Conservation (phyloP, 2,329 filamentous ascomycete genomes). For the Fusarium scirpi region DNA sequence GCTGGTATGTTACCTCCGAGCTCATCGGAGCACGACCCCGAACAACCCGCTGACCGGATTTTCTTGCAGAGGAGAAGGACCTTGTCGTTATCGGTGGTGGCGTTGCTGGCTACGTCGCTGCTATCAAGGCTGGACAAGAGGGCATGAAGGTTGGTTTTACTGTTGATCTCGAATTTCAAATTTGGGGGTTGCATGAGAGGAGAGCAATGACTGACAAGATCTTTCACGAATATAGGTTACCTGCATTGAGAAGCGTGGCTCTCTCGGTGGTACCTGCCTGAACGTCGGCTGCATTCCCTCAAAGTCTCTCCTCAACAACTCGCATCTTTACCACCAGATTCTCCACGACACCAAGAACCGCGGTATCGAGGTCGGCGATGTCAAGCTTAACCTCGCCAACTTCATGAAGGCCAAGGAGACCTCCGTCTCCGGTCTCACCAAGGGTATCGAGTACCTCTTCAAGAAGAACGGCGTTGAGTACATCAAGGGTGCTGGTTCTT, state of each 20-base stretch:
- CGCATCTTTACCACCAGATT: slow-evolving; percentile 96
- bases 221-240: slow-evolving; percentile 71
- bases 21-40: slow-evolving; percentile 22
- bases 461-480: slow-evolving; percentile 99
- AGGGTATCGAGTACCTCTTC: slow-evolving; percentile 97
- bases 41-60: slow-evolving; percentile 37
- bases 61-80: slow-evolving; percentile 84
- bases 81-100: slow-evolving; percentile 97
- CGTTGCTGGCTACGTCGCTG: slow-evolving; percentile 97
- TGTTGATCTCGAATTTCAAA: neutral
- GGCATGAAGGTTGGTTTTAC: slow-evolving; percentile 80
- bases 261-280: slow-evolving; percentile 94
- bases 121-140: slow-evolving; percentile 98
- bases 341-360: slow-evolving; percentile 97
- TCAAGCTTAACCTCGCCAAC: slow-evolving; percentile 92
- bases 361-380: slow-evolving; percentile 96
- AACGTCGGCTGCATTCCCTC: slow-evolving; percentile 99
- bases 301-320: slow-evolving; percentile 99
- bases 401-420: slow-evolving; percentile 99
- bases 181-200: slow-evolving; percentile 7
- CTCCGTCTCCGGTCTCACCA: slow-evolving; percentile 88
- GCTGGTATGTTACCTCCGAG: slow-evolving; percentile 60
- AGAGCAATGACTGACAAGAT: slow-evolving; percentile 28
- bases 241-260: slow-evolving; percentile 98
- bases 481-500: slow-evolving; percentile 90